A percentile compares a stretch with the other conserved stretches of the same genome.
Conservation (phyloP, 768 basidiomycete species). For the Coprinellus aureogranulatus region DNA sequence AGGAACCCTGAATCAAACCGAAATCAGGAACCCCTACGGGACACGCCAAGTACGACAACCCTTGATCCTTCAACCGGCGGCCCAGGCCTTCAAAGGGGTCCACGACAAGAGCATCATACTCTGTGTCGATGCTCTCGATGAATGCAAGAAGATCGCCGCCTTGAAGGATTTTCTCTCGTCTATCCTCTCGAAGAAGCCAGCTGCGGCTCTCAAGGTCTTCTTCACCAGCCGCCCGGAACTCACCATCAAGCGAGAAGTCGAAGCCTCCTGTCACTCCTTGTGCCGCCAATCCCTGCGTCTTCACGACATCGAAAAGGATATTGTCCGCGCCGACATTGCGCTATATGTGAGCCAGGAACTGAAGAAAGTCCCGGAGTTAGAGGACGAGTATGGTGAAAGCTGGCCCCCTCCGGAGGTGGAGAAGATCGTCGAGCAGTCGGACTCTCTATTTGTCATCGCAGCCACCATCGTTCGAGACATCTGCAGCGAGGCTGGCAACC, state of each 20-base stretch:
- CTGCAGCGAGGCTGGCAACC: neutral
- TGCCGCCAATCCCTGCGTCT: constrained; percentile 2
- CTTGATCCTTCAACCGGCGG: neutral
- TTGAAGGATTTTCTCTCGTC: constrained; percentile 13
- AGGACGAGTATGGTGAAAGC: neutral
- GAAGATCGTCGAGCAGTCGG: neutral
- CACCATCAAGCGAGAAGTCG: neutral
- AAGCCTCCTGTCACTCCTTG: constrained; percentile 3
- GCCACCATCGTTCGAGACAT: neutral
- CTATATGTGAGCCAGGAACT: neutral
- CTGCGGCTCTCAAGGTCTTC: constrained; percentile 19
- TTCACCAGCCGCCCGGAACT: constrained; percentile 19
- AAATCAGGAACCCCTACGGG: no score
- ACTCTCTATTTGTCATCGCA: neutral
- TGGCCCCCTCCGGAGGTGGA: neutral
- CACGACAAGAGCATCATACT: constrained; percentile 1
- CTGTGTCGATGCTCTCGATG: constrained; percentile 22
- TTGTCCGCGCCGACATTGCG: constrained; percentile 4
- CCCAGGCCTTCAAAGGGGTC: neutral
- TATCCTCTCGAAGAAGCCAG: constrained; percentile 2
- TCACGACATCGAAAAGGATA: constrained; percentile 2
- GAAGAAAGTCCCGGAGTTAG: neutral
- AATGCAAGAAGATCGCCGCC: constrained; percentile 13
- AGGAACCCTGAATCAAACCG: no score
- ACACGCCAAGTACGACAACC: neutral